These are phyloP conservation scores for Mycena vulgaris DNA, from an alignment of 768 basidiomycete species.

Conservation along the genomic window DNA sequence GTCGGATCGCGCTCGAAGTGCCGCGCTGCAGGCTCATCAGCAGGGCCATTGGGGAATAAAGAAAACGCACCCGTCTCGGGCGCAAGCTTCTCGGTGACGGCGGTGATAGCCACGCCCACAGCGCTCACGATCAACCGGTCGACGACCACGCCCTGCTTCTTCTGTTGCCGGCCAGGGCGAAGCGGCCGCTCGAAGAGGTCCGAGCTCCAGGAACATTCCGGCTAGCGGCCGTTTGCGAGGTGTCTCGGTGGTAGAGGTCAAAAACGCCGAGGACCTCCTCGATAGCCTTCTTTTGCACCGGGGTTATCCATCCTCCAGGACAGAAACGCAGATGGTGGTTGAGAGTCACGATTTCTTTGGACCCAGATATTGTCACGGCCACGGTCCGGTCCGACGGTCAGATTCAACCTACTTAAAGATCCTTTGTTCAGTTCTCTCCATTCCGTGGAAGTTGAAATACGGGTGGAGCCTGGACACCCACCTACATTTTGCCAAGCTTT, in stretches of 20 bases:
- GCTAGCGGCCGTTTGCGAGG: conserved; percentile 76
- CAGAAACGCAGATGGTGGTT: neutral
- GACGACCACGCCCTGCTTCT: conserved; percentile 39
- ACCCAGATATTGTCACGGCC: too few relatives aligned
- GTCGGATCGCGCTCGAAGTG: conserved; percentile 76
- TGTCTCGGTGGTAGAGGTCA: conserved; percentile 61
- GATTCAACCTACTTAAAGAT: too few relatives aligned
- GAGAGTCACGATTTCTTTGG: too few relatives aligned
- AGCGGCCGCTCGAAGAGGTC: conserved; percentile 35
- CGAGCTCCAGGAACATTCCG: conserved; percentile 83
- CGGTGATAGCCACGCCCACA: conserved; percentile 59
- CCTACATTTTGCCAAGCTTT: too few relatives aligned
- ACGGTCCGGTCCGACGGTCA: too few relatives aligned
- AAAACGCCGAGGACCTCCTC: conserved; percentile 69
- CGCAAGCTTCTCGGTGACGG: conserved; percentile 65
- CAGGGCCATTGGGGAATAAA: neutral
- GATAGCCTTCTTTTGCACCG: conserved; percentile 71
- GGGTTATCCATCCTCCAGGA: conserved; percentile 54
- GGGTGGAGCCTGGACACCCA: too few relatives aligned
- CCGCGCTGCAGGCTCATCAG: conserved; percentile 51
- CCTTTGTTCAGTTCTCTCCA: too few relatives aligned
- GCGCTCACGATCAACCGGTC: conserved; percentile 66
- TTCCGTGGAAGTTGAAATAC: too few relatives aligned
- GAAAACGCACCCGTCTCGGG: conserved; percentile 63
- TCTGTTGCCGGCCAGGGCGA: conserved; percentile 47